These are phyloP conservation scores for Entamoeba dispar DNA, from an alignment of 208 protist genomes.

Conservation along the genomic window DNA sequence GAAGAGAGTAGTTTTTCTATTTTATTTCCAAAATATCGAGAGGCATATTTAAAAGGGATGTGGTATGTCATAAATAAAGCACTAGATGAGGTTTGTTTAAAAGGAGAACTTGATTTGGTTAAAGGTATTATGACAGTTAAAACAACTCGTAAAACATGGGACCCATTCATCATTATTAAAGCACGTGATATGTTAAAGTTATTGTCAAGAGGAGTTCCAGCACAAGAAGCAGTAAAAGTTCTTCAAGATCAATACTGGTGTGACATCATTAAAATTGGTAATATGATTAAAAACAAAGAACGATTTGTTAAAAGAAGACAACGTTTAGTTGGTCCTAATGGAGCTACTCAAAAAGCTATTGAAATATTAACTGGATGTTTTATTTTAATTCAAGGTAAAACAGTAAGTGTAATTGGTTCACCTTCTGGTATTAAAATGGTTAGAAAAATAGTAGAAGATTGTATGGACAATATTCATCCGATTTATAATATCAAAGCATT, in stretches of 20 bases:
- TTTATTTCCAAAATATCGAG: slow-evolving; percentile 87
- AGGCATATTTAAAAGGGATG: slow-evolving; percentile 76
- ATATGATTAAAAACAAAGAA: slow-evolving; percentile 73
- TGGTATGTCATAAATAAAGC: slow-evolving; percentile 52
- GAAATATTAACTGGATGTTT: slow-evolving; percentile 93
- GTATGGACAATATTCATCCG: slow-evolving; percentile 98
- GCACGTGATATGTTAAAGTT: slow-evolving; percentile 71
- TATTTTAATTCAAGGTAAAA: slow-evolving; percentile 81
- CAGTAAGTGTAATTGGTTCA: slow-evolving; percentile 48
- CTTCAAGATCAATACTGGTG: slow-evolving; percentile 79
- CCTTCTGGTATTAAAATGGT: slow-evolving; percentile 53
- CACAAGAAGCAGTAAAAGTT: slow-evolving; percentile 68
- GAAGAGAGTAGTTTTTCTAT: slow-evolving; percentile 79
- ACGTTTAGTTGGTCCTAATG: slow-evolving; percentile 86
- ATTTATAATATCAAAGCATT: slow-evolving; percentile 95
- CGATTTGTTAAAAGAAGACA: slow-evolving; percentile 92
- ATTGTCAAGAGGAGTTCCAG: slow-evolving; percentile 43
- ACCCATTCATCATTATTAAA: slow-evolving; percentile 91
- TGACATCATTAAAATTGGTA: slow-evolving; percentile 91
- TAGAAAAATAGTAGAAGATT: slow-evolving; percentile 76
- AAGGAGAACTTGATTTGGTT: slow-evolving; percentile 72
- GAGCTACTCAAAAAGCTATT: slow-evolving; percentile 79
- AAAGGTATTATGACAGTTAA: slow-evolving; percentile 82
- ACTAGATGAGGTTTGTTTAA: slow-evolving; percentile 51
- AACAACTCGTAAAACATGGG: slow-evolving; percentile 87